phyloP scores from a whole-genome alignment of 73 alveolate genomes.

The Symbiodinium pilosum region DNA sequence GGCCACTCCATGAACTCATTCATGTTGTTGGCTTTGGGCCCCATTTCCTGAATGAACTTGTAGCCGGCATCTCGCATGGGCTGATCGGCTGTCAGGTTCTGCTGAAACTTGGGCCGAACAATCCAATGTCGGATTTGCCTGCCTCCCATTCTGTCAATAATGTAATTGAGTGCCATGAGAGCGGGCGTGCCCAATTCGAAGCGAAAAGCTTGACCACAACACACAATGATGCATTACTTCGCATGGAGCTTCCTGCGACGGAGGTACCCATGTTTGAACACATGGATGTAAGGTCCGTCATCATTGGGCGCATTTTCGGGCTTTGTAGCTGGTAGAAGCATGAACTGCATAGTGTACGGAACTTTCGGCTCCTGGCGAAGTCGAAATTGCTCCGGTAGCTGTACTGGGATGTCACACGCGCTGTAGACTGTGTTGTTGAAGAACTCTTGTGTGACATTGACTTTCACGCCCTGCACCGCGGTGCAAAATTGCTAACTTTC shows the following conservation, averaged over 20 bases:
- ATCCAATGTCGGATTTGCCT: not conserved
- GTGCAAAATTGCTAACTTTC: no score
- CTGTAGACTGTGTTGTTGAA: no score
- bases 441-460: no score
- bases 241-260: not conserved
- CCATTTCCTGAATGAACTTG: not conserved
- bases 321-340: not conserved
- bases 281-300: not conserved
- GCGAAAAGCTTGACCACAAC: not conserved
- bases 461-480: no score
- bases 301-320: not conserved
- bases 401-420: no score
- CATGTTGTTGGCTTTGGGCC: conserved; percentile 18
- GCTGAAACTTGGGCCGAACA: not conserved
- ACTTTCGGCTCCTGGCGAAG: not conserved
- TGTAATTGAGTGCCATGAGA: conserved; percentile 5
- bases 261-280: not conserved
- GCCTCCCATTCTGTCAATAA: conserved; percentile 19
- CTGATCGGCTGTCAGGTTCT: not conserved
- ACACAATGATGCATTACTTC: not conserved
- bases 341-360: conserved; percentile 25
- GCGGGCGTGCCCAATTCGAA: not conserved
- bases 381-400: no score
- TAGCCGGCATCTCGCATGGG: not conserved
- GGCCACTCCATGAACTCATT: conserved; percentile 59